These are phyloP conservation scores for Leccinum rimulosum DNA, from an alignment of 768 basidiomycete genomes.

Conservation along the genomic window DNA sequence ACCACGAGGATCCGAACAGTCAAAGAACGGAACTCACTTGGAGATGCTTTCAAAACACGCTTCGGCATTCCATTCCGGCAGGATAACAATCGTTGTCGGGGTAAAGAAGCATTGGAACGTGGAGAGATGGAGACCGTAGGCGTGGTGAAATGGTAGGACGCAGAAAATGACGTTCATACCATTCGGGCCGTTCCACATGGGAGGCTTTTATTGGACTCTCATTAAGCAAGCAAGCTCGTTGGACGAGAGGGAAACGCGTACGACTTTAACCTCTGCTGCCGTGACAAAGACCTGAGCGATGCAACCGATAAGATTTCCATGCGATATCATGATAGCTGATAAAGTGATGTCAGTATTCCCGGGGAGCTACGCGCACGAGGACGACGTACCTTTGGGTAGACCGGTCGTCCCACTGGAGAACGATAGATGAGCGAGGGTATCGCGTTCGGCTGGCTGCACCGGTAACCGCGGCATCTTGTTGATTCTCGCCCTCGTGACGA, in stretches of 20 bases:
- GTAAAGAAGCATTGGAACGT: constrained; percentile 47
- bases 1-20: neutral
- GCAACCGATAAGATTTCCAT: constrained; percentile 55
- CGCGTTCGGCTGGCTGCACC: constrained; percentile 43
- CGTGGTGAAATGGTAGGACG: constrained; percentile 68
- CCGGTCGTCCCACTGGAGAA: constrained; percentile 82
- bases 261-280: constrained; percentile 33
- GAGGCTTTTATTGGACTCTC: constrained; percentile 31
- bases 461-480: constrained; percentile 40
- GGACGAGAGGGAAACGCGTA: constrained; percentile 24
- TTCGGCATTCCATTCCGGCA: constrained; percentile 60
- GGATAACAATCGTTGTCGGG: constrained; percentile 49
- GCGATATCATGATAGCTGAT: constrained; percentile 68
- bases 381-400: constrained; percentile 59
- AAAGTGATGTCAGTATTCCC: constrained; percentile 1
- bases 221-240: neutral
- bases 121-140: constrained; percentile 55
- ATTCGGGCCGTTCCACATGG: constrained; percentile 39
- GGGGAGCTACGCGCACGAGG: neutral
- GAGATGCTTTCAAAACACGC: constrained; percentile 50
- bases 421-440: constrained; percentile 66
- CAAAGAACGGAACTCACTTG: constrained; percentile 43
- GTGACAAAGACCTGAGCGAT: constrained; percentile 38
- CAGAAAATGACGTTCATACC: constrained; percentile 49
- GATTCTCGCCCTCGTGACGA: constrained; percentile 40